Evolutionary conservation across 2,329 filamentous ascomycete species (phyloP).

Genomic region (Trichocomaceae sp.): DNA sequence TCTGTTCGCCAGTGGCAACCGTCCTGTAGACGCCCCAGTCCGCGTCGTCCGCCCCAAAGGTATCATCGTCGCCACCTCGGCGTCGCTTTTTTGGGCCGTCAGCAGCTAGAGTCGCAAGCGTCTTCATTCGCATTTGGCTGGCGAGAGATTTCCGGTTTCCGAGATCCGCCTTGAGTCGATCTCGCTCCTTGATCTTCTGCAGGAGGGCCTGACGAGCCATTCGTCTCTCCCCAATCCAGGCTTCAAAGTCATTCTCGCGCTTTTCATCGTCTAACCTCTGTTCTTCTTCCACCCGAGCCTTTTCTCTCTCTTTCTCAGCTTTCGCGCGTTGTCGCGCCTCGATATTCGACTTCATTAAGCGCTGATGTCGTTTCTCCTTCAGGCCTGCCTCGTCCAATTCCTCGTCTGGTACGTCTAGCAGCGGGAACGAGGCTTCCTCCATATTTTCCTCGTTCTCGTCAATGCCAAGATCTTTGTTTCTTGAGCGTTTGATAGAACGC

Average conservation of each 20-base stretch:
- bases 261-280: conserved; percentile 76
- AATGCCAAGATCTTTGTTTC: conserved; percentile 88
- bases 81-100: conserved; percentile 81
- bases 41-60: conserved; percentile 93
- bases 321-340: conserved; percentile 91
- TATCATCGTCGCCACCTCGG: conserved; percentile 85
- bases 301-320: conserved; percentile 89
- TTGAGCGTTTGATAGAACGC: conserved; percentile 77
- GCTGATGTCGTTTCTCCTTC: conserved; percentile 88
- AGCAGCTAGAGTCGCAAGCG: conserved; percentile 87
- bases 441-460: conserved; percentile 72
- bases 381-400: conserved; percentile 84
- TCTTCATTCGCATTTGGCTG: conserved; percentile 97
- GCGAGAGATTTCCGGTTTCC: conserved; percentile 95
- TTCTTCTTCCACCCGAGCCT: conserved; percentile 73
- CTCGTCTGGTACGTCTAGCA: conserved; percentile 85
- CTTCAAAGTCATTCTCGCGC: conserved; percentile 74
- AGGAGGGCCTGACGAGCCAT: conserved; percentile 64
- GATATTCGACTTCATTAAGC: conserved; percentile 87
- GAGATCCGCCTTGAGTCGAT: conserved; percentile 86
- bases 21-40: conserved; percentile 97
- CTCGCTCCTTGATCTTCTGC: conserved; percentile 84
- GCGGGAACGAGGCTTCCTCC: conserved; percentile 72
- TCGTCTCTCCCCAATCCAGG: conserved; percentile 78
- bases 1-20: conserved; percentile 71